Conservation (phyloP, 202 grass and related monocot genomes). For the Thinopyrum obtusiflorum region DNA sequence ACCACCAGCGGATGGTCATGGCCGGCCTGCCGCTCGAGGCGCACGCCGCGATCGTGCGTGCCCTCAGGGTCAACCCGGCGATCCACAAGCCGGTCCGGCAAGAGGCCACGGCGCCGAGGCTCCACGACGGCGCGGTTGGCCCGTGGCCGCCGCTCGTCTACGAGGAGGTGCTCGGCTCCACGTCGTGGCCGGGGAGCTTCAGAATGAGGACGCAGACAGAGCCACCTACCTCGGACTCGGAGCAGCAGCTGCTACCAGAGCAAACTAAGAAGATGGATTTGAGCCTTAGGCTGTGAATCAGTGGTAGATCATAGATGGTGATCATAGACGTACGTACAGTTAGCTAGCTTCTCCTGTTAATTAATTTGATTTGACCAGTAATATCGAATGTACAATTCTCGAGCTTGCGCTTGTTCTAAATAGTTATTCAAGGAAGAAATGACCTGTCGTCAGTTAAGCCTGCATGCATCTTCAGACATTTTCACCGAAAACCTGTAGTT, state of each 20-base stretch:
- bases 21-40: slow-evolving; percentile 69
- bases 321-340: slow-evolving; percentile 7
- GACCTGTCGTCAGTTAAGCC: background rate
- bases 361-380: slow-evolving; percentile 18
- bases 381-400: slow-evolving; percentile 18
- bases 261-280: slow-evolving; percentile 71
- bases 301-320: slow-evolving; percentile 23
- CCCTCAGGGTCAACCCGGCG: slow-evolving; percentile 43
- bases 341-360: slow-evolving; percentile 26
- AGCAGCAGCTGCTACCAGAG: slow-evolving; percentile 37
- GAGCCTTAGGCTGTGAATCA: slow-evolving; percentile 63
- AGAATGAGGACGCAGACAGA: slow-evolving; percentile 49
- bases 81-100: slow-evolving; percentile 38
- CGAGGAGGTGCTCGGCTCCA: slow-evolving; percentile 43
- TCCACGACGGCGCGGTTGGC: slow-evolving; percentile 40
- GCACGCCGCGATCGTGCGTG: slow-evolving; percentile 58
- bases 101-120: slow-evolving; percentile 39
- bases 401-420: background rate
- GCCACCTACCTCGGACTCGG: slow-evolving; percentile 21
- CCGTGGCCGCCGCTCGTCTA: slow-evolving; percentile 41
- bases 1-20: slow-evolving; percentile 67
- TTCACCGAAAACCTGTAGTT: background rate
- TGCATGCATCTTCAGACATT: slow-evolving; percentile 17
- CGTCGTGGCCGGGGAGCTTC: slow-evolving; percentile 79
- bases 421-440: slow-evolving; percentile 15